Evolutionary conservation across 306 rosid genomes (phyloP).

Genomic region (Castanospermum australe): DNA sequence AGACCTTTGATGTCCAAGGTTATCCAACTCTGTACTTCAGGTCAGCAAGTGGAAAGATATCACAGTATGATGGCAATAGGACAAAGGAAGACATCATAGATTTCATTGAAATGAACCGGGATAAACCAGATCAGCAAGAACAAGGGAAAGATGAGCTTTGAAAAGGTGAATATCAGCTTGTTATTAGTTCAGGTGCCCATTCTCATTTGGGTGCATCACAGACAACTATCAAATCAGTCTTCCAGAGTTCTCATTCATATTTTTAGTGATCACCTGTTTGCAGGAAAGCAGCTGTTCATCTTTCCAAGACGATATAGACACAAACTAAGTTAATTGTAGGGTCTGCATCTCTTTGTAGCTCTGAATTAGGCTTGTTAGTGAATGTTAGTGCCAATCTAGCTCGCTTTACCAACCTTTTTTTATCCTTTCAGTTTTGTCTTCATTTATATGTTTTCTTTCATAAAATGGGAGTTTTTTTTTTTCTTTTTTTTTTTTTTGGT

Average conservation of each 20-base stretch:
- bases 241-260: not conserved
- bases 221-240: not conserved
- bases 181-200: not conserved
- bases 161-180: conserved; percentile 22
- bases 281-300: not conserved
- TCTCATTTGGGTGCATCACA: not conserved
- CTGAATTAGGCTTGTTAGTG: not conserved
- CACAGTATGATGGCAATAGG: conserved; percentile 53
- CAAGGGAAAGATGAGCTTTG: conserved; percentile 69
- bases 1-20: conserved; percentile 59
- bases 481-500: no score
- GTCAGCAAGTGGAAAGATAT: conserved; percentile 66
- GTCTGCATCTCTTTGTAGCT: not conserved
- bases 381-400: not conserved
- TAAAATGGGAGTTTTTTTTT: conserved; percentile 23
- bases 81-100: conserved; percentile 62
- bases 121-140: conserved; percentile 40
- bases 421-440: not conserved
- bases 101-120: conserved; percentile 64
- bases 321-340: not conserved
- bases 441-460: conserved; percentile 5
- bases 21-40: conserved; percentile 70
- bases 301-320: not conserved
- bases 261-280: not conserved
- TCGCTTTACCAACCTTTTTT: not conserved